These are phyloP conservation scores for Castanea sativa DNA, from an alignment of 306 rosid genomes.

Conservation along the genomic window DNA sequence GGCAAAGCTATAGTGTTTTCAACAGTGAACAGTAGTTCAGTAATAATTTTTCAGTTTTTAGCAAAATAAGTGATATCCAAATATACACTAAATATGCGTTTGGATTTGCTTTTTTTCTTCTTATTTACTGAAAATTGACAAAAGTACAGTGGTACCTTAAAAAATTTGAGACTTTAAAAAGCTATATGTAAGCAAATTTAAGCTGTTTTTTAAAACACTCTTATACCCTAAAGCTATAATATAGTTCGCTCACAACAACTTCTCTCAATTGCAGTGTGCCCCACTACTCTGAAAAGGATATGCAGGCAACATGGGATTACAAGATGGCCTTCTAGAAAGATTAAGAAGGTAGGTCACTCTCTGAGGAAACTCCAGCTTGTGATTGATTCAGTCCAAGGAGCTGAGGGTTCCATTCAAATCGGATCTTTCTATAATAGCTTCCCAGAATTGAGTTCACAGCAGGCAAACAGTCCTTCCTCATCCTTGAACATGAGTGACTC, in stretches of 20 bases:
- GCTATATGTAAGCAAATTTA: no score
- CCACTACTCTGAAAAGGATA: slow-evolving; percentile 73
- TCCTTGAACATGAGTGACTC: slow-evolving; percentile 18
- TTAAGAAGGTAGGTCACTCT: slow-evolving; percentile 66
- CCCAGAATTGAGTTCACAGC: slow-evolving; percentile 46
- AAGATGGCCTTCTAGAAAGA: slow-evolving; percentile 70
- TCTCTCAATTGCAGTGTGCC: slow-evolving; percentile 45
- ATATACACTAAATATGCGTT: no score
- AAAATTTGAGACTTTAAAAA: no score
- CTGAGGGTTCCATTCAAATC: slow-evolving; percentile 60
- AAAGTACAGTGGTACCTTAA: no score
- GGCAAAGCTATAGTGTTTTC: no score
- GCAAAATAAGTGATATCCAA: no score
- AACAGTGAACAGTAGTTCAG: no score
- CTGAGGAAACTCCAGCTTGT: slow-evolving; percentile 61
- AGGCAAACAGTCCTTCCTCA: slow-evolving; percentile 5
- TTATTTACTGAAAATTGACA: no score
- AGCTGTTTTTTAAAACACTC: no score
- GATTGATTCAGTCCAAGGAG: slow-evolving; percentile 65
- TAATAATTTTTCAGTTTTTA: no score
- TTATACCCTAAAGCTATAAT: background rate
- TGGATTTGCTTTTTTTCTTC: no score
- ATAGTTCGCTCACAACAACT: background rate
- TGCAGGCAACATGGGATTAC: slow-evolving; percentile 70
- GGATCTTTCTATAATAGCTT: slow-evolving; percentile 55